A percentile compares a stretch with the other conserved stretches of the same genome.
phyloP scores from a whole-genome alignment of 2,329 filamentous ascomycete genomes.

The Penicillium sp. region DNA sequence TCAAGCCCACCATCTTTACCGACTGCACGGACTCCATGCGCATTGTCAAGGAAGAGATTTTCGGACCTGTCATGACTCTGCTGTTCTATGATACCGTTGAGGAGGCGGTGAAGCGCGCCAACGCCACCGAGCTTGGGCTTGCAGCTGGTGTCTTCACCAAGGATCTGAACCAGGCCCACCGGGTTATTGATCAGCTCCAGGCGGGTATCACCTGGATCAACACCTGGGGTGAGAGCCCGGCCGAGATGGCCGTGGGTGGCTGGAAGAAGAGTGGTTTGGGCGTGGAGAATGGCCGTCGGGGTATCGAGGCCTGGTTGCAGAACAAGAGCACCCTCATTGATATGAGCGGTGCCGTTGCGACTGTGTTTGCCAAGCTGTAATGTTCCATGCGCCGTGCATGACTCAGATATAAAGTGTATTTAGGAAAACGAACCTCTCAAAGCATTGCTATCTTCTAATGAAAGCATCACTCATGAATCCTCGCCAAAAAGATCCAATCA shows the following conservation, averaged over 20 bases:
- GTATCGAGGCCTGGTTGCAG: constrained; percentile 77
- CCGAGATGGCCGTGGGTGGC: constrained; percentile 88
- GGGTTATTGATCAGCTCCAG: constrained; percentile 68
- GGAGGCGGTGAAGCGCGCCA: constrained; percentile 71
- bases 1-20: constrained; percentile 80
- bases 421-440: neutral
- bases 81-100: constrained; percentile 70
- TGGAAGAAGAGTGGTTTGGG: constrained; percentile 91
- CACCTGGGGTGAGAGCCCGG: constrained; percentile 88
- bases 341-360: constrained; percentile 69
- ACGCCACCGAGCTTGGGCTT: constrained; percentile 73
- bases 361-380: constrained; percentile 71
- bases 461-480: neutral
- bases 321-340: constrained; percentile 90
- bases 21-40: constrained; percentile 81
- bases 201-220: constrained; percentile 92
- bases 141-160: constrained; percentile 82
- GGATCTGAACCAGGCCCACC: constrained; percentile 72
- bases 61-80: constrained; percentile 83
- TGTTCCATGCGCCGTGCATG: neutral
- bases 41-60: constrained; percentile 81
- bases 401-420: constrained; percentile 1
- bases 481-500: too few relatives aligned
- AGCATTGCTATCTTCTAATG: neutral
- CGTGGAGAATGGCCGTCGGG: constrained; percentile 79